A percentile compares a stretch with the other conserved stretches of the same genome.
phyloP scores from a whole-genome alignment of 2,329 filamentous ascomycete species.

The Capronia coronata region DNA sequence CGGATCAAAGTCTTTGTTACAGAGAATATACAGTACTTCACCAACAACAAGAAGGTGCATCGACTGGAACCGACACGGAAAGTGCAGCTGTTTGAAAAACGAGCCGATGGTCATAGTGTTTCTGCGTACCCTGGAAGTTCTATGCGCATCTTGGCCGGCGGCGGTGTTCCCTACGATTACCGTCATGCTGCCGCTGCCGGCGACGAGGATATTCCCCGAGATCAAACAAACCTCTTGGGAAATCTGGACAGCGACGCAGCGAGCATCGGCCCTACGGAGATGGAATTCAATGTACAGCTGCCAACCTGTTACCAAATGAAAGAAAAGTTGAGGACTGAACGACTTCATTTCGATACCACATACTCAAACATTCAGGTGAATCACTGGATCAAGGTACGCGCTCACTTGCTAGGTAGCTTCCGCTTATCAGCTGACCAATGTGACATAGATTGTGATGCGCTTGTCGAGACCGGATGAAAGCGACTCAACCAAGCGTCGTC shows the following conservation, averaged over 20 bases:
- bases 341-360: slow-evolving; percentile 81
- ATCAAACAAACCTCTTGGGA: slow-evolving; percentile 67
- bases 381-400: slow-evolving; percentile 84
- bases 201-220: slow-evolving; percentile 48
- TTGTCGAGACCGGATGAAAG: slow-evolving; percentile 76
- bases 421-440: slow-evolving; percentile 3
- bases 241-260: slow-evolving; percentile 69
- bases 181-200: slow-evolving; percentile 52
- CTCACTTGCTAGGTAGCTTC: neutral
- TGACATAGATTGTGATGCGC: slow-evolving; percentile 73
- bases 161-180: slow-evolving; percentile 64
- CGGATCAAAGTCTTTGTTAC: slow-evolving; percentile 87
- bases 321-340: slow-evolving; percentile 59
- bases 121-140: slow-evolving; percentile 69
- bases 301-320: slow-evolving; percentile 81
- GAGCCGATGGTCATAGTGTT: slow-evolving; percentile 68
- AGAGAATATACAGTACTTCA: slow-evolving; percentile 87
- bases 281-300: slow-evolving; percentile 88
- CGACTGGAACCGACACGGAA: slow-evolving; percentile 78
- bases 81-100: slow-evolving; percentile 80
- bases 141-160: slow-evolving; percentile 69
- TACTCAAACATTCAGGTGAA: slow-evolving; percentile 91
- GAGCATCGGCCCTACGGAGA: slow-evolving; percentile 74
- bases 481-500: slow-evolving; percentile 70
- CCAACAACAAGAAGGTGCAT: slow-evolving; percentile 75